Conservation (phyloP, 1,139 yeast genomes). For the Blastobotrys proliferans region DNA sequence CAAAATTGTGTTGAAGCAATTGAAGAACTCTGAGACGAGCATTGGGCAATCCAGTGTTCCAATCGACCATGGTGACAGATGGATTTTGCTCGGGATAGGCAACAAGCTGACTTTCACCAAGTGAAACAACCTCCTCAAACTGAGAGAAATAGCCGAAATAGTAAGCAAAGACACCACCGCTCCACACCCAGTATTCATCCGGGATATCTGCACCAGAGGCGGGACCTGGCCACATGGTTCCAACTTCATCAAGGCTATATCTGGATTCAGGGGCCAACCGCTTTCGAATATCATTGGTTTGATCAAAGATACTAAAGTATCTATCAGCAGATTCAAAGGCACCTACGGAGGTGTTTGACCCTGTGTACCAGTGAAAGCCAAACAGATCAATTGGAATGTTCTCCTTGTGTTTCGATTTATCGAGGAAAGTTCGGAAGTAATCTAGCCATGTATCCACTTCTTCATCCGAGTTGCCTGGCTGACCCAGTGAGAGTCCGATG, state of each 20-base stretch:
- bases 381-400: neutral
- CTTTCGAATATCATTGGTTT: neutral
- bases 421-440: neutral
- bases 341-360: neutral
- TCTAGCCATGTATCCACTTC: neutral
- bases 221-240: neutral
- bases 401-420: neutral
- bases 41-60: neutral
- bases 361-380: neutral
- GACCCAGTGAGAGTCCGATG: neutral
- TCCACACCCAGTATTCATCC: neutral
- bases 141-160: neutral
- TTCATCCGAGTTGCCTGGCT: neutral
- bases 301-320: neutral
- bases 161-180: neutral
- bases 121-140: neutral
- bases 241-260: neutral
- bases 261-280: neutral
- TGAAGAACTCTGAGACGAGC: neutral
- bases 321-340: neutral
- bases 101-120: neutral
- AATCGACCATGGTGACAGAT: neutral
- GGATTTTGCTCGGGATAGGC: neutral
- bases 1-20: neutral
- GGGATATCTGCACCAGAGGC: neutral